Evolutionary conservation across 768 basidiomycete species (phyloP).

Genomic region (Tubosaeta sp.): DNA sequence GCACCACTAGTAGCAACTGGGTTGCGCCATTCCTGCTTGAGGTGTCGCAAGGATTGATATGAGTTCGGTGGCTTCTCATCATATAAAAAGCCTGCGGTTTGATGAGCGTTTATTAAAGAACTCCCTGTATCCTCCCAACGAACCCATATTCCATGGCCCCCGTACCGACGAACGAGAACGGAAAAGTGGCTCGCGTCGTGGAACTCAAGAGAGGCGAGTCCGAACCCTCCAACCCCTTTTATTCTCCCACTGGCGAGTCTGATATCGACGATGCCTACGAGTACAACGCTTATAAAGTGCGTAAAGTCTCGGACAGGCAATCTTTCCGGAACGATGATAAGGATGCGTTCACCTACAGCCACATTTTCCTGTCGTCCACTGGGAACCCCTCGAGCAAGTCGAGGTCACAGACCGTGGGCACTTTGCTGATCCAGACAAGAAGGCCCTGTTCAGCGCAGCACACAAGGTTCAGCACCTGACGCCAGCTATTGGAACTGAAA

Average conservation of each 20-base stretch:
- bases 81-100: constrained; percentile 14
- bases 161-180: constrained; percentile 40
- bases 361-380: constrained; percentile 55
- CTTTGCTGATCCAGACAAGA: constrained; percentile 68
- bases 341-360: constrained; percentile 40
- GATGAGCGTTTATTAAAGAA: not conserved
- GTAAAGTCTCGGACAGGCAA: not conserved
- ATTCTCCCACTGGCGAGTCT: constrained; percentile 55
- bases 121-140: not conserved
- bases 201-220: constrained; percentile 24
- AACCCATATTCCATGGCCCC: constrained; percentile 41
- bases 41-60: constrained; percentile 8
- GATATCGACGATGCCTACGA: constrained; percentile 49
- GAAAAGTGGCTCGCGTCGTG: constrained; percentile 14
- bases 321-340: not conserved
- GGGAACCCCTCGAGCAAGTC: constrained; percentile 58
- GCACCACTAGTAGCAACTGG: not conserved
- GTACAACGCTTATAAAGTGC: constrained; percentile 57
- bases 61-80: not conserved
- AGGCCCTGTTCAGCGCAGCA: constrained; percentile 58
- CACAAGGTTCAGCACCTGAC: constrained; percentile 65
- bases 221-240: constrained; percentile 57
- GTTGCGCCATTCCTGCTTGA: constrained; percentile 18
- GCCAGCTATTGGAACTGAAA: constrained; percentile 71
- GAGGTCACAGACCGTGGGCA: constrained; percentile 63